Conservation (phyloP, 768 basidiomycete genomes). For the Phylloporus sp. region DNA sequence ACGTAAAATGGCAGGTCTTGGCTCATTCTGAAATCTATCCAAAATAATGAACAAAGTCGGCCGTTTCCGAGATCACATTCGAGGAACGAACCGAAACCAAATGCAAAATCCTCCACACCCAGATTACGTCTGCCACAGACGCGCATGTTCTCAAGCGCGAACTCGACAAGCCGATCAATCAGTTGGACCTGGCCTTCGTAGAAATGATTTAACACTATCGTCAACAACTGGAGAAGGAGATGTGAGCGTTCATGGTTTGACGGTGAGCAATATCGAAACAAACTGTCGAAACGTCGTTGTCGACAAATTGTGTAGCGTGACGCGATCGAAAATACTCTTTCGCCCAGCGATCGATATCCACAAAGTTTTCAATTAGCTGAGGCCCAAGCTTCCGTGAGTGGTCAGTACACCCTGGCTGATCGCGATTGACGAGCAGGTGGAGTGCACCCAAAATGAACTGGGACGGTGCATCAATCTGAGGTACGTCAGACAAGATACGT, state of each 20-base stretch:
- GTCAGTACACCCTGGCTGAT: slow-evolving; percentile 8
- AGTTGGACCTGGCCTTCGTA: slow-evolving; percentile 29
- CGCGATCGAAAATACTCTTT: slow-evolving; percentile 26
- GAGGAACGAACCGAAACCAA: slow-evolving; percentile 26
- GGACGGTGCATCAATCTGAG: slow-evolving; percentile 24
- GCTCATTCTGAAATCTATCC: slow-evolving; percentile 28
- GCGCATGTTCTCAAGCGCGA: slow-evolving; percentile 25
- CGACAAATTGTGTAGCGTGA: slow-evolving; percentile 11
- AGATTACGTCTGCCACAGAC: slow-evolving; percentile 13
- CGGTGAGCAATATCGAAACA: not conserved
- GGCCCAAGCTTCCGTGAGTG: slow-evolving; percentile 23
- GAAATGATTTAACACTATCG: slow-evolving; percentile 29
- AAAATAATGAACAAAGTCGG: not conserved
- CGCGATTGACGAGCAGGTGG: slow-evolving; percentile 29
- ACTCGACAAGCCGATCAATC: slow-evolving; percentile 24
- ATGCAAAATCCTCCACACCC: slow-evolving; percentile 24
- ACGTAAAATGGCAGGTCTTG: slow-evolving; percentile 29
- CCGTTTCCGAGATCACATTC: not conserved
- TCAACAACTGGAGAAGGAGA: slow-evolving; percentile 18
- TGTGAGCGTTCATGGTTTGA: not conserved
- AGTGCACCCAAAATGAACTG: slow-evolving; percentile 23
- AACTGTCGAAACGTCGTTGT: slow-evolving; percentile 20
- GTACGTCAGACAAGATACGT: not conserved
- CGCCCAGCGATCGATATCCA: slow-evolving; percentile 24
- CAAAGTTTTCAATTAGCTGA: slow-evolving; percentile 31